Evolutionary conservation across 768 basidiomycete species (phyloP), one percentile per base, ranked within the genome.

Genomic region (Lactarius vividus): DNA sequence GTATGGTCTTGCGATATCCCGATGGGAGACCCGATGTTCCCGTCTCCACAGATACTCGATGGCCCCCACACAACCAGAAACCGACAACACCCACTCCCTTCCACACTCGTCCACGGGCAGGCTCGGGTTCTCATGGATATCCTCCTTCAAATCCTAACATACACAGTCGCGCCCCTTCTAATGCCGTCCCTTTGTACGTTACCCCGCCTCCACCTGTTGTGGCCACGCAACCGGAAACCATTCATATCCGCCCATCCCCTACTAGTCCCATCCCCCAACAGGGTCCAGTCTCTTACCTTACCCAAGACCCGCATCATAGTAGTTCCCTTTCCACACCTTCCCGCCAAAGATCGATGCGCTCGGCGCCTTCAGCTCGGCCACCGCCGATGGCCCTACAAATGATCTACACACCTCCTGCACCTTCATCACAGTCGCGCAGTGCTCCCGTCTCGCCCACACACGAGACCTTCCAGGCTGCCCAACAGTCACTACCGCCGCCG

Each of bases 1-100:
- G 83, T 71, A 89, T 92, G 87, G 76, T 91, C 65, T 76, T 91
- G 71, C 83, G 83, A 62, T 92, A 86, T 73, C 79, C 77, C 26
- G 85, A 88, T 72, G 88, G 90, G n/a, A 52, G 69, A 44, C 66
- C 69, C 20, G 69, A 70, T 49, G 58, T 68, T 4, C 29, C 69
- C 11, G 63, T 70, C 35, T 62, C 69, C 3, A 33, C 10, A 2
- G 18, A 55, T 18, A 0, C 31, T 9, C 56, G n/a, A 29, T 68
- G 67, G 67, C 31, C 33, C 7, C 28, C 64, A 42, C 59, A 39
- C 9, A 16, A 26, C 54, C 54, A 62, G 29, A 65, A 59, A 16
- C 39, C 33, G 3, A 31, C 58, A 16, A 31, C 63, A n/a, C 60
- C 46, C 10, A 29, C 42, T 16, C 61, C 60, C 4, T 57, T 64